Conservation (phyloP, 2,329 filamentous ascomycete species). For the Cladosporium sp. region DNA sequence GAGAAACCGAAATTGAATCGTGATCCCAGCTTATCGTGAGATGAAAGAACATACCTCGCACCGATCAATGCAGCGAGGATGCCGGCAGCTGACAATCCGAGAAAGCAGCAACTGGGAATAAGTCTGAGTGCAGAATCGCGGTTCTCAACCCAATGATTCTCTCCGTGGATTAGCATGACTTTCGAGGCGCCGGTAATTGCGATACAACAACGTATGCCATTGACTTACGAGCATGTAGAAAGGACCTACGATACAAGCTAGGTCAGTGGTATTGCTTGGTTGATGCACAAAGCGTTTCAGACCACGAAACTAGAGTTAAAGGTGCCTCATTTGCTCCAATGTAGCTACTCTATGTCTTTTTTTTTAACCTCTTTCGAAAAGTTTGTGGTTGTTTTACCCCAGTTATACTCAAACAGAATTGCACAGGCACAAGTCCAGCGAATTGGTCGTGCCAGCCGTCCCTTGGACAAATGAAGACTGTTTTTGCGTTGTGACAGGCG, state of each 20-base stretch:
- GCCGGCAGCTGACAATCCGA: conserved; percentile 6
- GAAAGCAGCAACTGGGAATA: conserved; percentile 4
- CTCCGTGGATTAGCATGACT: conserved; percentile 35
- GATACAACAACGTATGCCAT: neutral
- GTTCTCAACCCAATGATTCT: conserved; percentile 6
- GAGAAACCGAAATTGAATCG: neutral
- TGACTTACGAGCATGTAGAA: conserved; percentile 25
- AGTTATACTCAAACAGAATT: conserved; percentile 18
- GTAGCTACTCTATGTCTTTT: no score
- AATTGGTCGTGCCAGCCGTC: conserved; percentile 22
- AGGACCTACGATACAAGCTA: neutral
- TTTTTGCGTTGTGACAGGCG: no score
- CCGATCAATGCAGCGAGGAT: conserved; percentile 50
- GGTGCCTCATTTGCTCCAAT: no score
- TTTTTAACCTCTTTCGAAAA: neutral
- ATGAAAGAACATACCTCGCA: conserved; percentile 22
- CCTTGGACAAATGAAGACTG: no score
- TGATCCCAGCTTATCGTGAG: no score
- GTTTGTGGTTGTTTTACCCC: neutral
- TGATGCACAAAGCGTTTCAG: no score
- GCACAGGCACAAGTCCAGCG: conserved; percentile 21
- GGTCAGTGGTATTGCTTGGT: no score
- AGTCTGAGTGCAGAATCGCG: neutral
- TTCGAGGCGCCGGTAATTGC: neutral
- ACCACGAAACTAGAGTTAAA: no score